phyloP scores from a whole-genome alignment of 441 rosid genomes.

The Bruguiera hainesii region DNA sequence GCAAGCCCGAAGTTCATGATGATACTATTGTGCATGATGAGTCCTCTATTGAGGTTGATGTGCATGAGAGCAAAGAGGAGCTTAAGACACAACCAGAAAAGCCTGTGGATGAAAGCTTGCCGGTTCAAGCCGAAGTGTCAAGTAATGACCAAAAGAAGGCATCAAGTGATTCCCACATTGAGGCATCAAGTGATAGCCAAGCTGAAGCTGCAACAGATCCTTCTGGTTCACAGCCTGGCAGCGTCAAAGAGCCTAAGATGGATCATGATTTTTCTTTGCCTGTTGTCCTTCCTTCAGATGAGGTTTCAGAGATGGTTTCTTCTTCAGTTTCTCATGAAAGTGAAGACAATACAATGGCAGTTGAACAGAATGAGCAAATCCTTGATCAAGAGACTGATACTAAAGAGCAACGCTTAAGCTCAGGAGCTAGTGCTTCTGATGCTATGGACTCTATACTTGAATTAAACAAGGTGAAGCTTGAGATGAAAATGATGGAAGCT shows the following conservation, averaged over 20 bases:
- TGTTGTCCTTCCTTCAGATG: constrained; percentile 38
- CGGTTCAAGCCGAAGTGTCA: constrained; percentile 21
- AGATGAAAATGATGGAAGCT: constrained; percentile 92
- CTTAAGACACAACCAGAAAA: constrained; percentile 37
- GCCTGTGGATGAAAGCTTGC: constrained; percentile 33
- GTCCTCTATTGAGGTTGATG: constrained; percentile 32
- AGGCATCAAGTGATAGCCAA: constrained; percentile 32
- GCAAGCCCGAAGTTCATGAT: constrained; percentile 19
- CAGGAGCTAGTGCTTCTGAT: constrained; percentile 43
- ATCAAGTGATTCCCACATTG: constrained; percentile 22
- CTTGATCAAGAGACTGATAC: constrained; percentile 36
- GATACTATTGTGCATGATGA: constrained; percentile 27
- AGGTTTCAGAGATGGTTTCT: constrained; percentile 38
- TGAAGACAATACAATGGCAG: constrained; percentile 21
- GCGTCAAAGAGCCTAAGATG: constrained; percentile 32
- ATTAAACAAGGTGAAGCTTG: constrained; percentile 73
- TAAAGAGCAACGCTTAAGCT: constrained; percentile 41
- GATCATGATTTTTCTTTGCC: constrained; percentile 37
- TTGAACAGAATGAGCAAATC: constrained; percentile 33
- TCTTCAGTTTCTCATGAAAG: constrained; percentile 39
- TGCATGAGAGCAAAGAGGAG: constrained; percentile 36
- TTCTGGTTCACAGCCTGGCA: constrained; percentile 33
- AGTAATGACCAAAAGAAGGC: constrained; percentile 12
- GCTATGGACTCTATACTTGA: constrained; percentile 46
- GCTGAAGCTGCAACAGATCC: constrained; percentile 33